Evolutionary conservation across 352 stramenopile species (phyloP), one percentile per base, ranked within the genome.

Genomic region (Phytophthora nicotianae): DNA sequence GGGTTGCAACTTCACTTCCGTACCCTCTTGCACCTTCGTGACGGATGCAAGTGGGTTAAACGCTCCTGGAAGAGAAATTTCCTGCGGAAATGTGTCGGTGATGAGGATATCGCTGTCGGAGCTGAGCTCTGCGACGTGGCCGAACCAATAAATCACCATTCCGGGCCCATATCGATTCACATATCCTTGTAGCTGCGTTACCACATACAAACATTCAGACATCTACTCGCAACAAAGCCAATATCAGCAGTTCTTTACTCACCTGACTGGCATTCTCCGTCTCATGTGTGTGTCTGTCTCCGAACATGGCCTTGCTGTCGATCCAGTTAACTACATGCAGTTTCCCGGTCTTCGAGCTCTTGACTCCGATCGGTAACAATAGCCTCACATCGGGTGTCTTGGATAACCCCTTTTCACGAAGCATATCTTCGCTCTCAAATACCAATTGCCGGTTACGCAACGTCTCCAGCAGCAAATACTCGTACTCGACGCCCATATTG

Each of bases 241-340:
- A 48, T 14, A 41, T 17, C 10, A 54, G 13, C 1, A 23, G n/a
- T 5, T 4, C 6, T 21, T 33, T 11, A 23, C 29, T 16, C 20
- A 84, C 77, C 74, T 87, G 80, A 55, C 70, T 77, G 14, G 75
- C 81, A 60, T 89, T 95, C 58, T 94, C 84, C 4, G 68, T 83
- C 42, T 93, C 81, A 56, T 93, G 86, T 2, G 83, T 90, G 64
- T 91, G 67, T 45, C 79, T 73, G 61, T 91, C 83, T 26, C 88
- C 86, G 50, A 95, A 96, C 88, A 97, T 96, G 26, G 88, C 89
- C 50, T 97, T 97, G 68, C 83, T 95, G 62, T 97, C 89, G 52
- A 96, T 95, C 89, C 89, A 97, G 58, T 92, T 85, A n/a, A 97
- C 81, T 21, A 95, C 65, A 40, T 75, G 74, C 7, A 87, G 47